phyloP scores from a whole-genome alignment of 2,329 filamentous ascomycete species.

The Leptographium wingfieldii region DNA sequence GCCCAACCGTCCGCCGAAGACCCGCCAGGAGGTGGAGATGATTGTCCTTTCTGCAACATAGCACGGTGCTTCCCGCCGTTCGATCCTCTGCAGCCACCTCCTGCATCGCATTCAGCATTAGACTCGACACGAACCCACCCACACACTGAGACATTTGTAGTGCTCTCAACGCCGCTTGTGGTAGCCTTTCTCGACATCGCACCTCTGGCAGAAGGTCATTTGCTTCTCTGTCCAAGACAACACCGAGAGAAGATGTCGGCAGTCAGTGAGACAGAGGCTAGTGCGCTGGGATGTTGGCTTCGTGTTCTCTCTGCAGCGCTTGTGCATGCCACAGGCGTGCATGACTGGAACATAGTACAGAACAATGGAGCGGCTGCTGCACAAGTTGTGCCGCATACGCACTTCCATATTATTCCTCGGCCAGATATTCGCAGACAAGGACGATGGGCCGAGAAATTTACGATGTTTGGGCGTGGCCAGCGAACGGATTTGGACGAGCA shows the following conservation, averaged over 20 bases:
- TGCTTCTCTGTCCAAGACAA: slow-evolving; percentile 65
- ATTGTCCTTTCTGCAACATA: slow-evolving; percentile 54
- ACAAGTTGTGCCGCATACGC: slow-evolving; percentile 85
- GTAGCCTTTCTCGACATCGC: slow-evolving; percentile 90
- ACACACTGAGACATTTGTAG: slow-evolving; percentile 41
- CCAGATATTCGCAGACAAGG: slow-evolving; percentile 51
- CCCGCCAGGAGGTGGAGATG: slow-evolving; percentile 7
- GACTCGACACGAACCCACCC: slow-evolving; percentile 24
- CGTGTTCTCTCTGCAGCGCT: slow-evolving; percentile 63
- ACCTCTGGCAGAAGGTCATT: slow-evolving; percentile 71
- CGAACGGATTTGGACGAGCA: slow-evolving; percentile 66
- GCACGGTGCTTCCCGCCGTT: slow-evolving; percentile 34
- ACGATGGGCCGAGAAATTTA: slow-evolving; percentile 52
- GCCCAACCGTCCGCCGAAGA: not conserved
- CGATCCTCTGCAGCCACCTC: slow-evolving; percentile 29
- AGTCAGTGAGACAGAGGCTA: slow-evolving; percentile 48
- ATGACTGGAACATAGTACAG: slow-evolving; percentile 93
- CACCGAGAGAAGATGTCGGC: slow-evolving; percentile 72
- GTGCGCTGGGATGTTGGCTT: slow-evolving; percentile 54
- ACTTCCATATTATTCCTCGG: slow-evolving; percentile 87
- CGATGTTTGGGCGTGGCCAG: slow-evolving; percentile 68
- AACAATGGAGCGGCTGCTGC: slow-evolving; percentile 86
- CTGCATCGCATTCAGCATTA: slow-evolving; percentile 21
- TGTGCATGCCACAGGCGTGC: slow-evolving; percentile 53
- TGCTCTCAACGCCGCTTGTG: slow-evolving; percentile 65